Evolutionary conservation across 495 filamentous ascomycete genomes (phyloP).

Genomic region (Aspergillus funiculosus): DNA sequence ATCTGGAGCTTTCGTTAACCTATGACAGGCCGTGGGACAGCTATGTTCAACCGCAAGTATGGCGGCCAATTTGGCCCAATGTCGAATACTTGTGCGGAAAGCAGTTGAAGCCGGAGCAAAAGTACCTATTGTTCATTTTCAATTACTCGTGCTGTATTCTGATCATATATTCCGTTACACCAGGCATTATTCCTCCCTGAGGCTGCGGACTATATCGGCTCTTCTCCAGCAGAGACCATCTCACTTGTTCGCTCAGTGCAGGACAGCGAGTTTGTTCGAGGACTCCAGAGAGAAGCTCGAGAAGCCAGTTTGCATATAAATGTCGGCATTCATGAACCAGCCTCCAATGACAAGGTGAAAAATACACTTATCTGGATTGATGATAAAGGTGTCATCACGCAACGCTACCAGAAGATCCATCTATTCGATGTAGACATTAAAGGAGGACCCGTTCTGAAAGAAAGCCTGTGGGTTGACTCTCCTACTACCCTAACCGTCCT

Average conservation of each 20-base stretch:
- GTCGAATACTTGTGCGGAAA: conserved; percentile 62
- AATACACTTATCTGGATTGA: conserved; percentile 69
- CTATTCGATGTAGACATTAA: conserved; percentile 69
- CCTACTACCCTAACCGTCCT: not conserved
- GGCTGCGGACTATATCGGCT: conserved; percentile 81
- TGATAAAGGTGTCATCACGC: conserved; percentile 52
- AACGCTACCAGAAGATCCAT: conserved; percentile 72
- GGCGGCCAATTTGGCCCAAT: conserved; percentile 71
- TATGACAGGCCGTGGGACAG: conserved; percentile 72
- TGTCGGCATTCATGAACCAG: conserved; percentile 82
- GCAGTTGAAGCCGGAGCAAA: conserved; percentile 71
- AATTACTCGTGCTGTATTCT: not conserved
- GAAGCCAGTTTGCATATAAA: conserved; percentile 62
- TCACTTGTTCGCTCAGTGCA: conserved; percentile 56
- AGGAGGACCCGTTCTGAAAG: conserved; percentile 55
- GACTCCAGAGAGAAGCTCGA: conserved; percentile 61
- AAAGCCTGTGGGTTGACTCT: conserved; percentile 45
- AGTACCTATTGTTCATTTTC: conserved; percentile 36
- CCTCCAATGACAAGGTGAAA: conserved; percentile 49
- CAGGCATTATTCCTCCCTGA: conserved; percentile 89
- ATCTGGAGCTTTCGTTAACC: conserved; percentile 3
- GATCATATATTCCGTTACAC: conserved; percentile 8
- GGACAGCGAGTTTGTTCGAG: conserved; percentile 59
- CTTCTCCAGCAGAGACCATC: conserved; percentile 58
- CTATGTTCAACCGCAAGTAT: conserved; percentile 78